Base-by-base conservation (phyloP, 1,284 basidiomycete genomes). In the Papiliotrema nemorosa region DNA sequence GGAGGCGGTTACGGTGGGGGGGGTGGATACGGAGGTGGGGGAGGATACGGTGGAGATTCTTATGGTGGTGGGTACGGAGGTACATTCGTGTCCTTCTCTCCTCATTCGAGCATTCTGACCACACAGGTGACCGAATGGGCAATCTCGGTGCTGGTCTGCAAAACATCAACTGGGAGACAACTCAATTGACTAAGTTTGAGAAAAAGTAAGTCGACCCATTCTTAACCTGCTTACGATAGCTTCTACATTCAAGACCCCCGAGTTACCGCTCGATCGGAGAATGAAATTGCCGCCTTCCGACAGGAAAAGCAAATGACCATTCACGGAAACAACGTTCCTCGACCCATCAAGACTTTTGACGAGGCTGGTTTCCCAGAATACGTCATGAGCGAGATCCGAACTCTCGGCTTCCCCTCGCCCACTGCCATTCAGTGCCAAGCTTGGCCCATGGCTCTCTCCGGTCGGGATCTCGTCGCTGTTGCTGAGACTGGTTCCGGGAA, bases 391-490 rank as follows among this genome's bases (percentile, higher is more conserved):
- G 91, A 94, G 54, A 94, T 98, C 74, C 85, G 83, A 59, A 88
- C 90, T 26, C 90, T 96, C 77, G 94, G 94, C 47, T 98, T 98
- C 77, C 75, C 81, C 41, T 74, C 81, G 3, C 94, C 94, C 0
- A 92, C 92, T 2, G 84, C 96, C 48, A 97, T 98, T 69, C 94
- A 98, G 75, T 94, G 92, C 69, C 94, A 98, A 74, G 89, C 93
- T 12, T 97, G 93, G 93, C 93, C 93, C 1, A 96, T 97, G 89
- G 92, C 92, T 12, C 78, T 97, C 16, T 91, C 82, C 58, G 93
- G 93, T 60, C 84, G 90, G 58, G 93, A 97, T 77, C 82, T 97
- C 36, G 91, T 97, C 52, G 94, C 96, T 53, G 92, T 99, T 66
- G 92, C 94, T 43, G 90, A 94, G 75, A 97, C 92, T 21, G 92